Base-by-base conservation (phyloP, 2,329 filamentous ascomycete species). In the Aspergillus niger region DNA sequence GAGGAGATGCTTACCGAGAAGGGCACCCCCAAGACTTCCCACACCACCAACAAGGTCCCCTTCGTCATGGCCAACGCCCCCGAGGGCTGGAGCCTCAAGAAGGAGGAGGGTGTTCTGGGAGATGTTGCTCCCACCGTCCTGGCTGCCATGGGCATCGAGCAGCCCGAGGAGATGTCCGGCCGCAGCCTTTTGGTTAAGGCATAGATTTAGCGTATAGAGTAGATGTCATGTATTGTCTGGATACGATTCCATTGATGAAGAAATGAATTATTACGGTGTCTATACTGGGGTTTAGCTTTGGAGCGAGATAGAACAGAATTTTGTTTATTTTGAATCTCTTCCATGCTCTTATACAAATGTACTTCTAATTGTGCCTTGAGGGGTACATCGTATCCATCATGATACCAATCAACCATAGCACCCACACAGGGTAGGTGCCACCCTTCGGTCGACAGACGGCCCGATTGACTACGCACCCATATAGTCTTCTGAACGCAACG, bases 1-100 rank as follows among this genome's bases (percentile, higher is more conserved):
- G 95, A 99, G 82, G 95, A 99, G 83, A 99, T 99, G 95, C 90
- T 98, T 80, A 98, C 92, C 75, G 82, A 91, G 69, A 91, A 97
- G 76, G 92, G 93, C 76, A 96, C 92, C 76, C 95, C 95, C 70
- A 99, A 99, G 87, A 99, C 95, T 8, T 94, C 91, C 55, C 95
- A 99, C 84, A 99, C 95, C 49, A 93, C 90, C 68, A 99, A 99
- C 86, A 95, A 95, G 79, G 95, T 99, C 56, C 95, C 95, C 8
- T 94, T 99, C 76, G 87, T 98, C 79, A 97, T 99, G 93, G 92
- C 93, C 76, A 99, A 98, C 76, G 93, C 93, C 8, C 95, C 95
- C 43, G 85, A 90, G 74, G 91, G 91, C 69, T 97, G 90, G 89
- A 91, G 87, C 70, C 82, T 99, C 71, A 89, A 91, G 81, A 89